phyloP scores from a whole-genome alignment of 208 protist species.

The Trypanosoma avium region DNA sequence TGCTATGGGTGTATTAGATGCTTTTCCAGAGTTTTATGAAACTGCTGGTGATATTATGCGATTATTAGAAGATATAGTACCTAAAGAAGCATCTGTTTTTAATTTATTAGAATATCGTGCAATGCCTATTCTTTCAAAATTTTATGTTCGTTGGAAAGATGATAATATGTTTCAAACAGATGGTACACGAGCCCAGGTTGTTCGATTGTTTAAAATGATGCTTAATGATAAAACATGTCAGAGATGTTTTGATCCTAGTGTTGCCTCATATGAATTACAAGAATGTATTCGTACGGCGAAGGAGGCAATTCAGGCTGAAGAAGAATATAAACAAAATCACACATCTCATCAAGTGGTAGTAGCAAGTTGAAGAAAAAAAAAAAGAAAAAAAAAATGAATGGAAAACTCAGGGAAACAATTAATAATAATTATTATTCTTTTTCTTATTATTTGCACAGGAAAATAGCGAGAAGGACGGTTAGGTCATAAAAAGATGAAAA shows the following conservation, averaged over 20 bases:
- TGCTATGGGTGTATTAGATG: conserved; percentile 75
- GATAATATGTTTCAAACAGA: conserved; percentile 77
- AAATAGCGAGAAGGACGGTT: no score
- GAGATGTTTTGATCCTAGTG: conserved; percentile 75
- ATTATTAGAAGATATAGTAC: conserved; percentile 58
- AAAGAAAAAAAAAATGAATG: neutral
- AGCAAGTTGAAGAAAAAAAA: neutral
- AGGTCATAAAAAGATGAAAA: no score
- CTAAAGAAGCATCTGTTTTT: conserved; percentile 55
- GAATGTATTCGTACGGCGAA: conserved; percentile 76
- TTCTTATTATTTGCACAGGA: no score
- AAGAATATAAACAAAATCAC: conserved; percentile 8
- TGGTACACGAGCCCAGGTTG: conserved; percentile 56
- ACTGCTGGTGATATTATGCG: conserved; percentile 56
- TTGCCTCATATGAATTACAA: conserved; percentile 82
- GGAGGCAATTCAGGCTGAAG: conserved; percentile 46
- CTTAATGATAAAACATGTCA: conserved; percentile 80
- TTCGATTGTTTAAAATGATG: conserved; percentile 67
- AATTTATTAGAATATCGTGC: conserved; percentile 83
- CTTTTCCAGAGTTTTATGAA: conserved; percentile 88
- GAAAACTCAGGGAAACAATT: no score
- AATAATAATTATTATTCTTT: no score
- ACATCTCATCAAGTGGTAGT: no score
- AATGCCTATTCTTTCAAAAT: conserved; percentile 86
- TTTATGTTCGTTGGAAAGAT: conserved; percentile 81